Evolutionary conservation across 306 rosid genomes (phyloP), one percentile per base, ranked within the genome.

Genomic region (Casuarina glauca): DNA sequence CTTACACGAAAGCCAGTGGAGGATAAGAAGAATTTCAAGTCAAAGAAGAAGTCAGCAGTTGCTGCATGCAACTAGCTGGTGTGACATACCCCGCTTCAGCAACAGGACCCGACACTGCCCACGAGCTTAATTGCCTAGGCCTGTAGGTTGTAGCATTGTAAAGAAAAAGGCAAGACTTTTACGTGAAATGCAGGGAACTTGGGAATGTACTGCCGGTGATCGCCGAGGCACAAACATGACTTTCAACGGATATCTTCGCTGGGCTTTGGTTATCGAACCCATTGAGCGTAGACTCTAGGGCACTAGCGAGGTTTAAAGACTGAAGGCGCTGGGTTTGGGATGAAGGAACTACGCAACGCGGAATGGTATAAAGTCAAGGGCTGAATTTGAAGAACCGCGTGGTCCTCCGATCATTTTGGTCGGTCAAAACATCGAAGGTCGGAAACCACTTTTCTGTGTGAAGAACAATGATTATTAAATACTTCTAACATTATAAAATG

Each of bases 161-260:
- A 4, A 43, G 20, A 13, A 26, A 35, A 16, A 75, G n/a, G 6
- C 9, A 3, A 5, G 3, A 38, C 50, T 11, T n/a, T 64, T 39
- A 12, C 64, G 52, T 50, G 15, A 51, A 76, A 48, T 54, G 42
- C 43, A 78, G 50, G 76, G 76, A 38, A 15, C 41, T 26, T 4
- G 49, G 17, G 32, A 32, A 75, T 16, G 61, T 69, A 70, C 51
- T 77, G 55, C 45, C 45, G 67, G 79, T 16, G 44, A 76, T 35
- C 73, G 42, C 41, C 13, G 26, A 4, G 17, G 35, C 71, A 39
- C 62, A 50, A 51, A 4, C 26, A 11, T 9, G 41, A 60, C 38
- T 32, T 6, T 55, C 35, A 55, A 17, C 20, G 9, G 32, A 26
- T 26, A 26, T 26, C 32, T 26, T 26, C 32, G 32, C 32, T 26